Evolutionary conservation across 257 asterid genomes (phyloP), one percentile per base, ranked within the genome.

Genomic region (Solanum pennellii): DNA sequence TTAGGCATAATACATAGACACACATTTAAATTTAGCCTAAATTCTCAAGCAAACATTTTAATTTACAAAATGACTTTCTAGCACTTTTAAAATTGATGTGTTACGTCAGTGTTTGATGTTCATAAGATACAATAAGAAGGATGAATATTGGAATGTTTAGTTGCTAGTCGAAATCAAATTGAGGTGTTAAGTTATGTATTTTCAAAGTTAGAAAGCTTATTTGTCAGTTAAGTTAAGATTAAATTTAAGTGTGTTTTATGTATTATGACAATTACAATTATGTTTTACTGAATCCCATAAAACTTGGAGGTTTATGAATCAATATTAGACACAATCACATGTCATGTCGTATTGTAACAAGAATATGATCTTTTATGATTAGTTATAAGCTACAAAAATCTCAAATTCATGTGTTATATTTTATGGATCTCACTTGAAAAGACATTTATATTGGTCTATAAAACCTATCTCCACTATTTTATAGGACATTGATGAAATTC

Each of bases 401-500:
- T 3, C 1, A 0, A 77, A 25, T 14, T 44, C 21, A 6, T n/a
- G 1, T 77, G 15, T 42, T 12, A 76, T 76, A 42, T n/a, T 4
- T 44, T 45, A 16, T 27, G 25, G 5, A 77, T 15, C 15, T n/a
- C n/a, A n/a, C 60, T 77, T 42, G 6, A 42, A 42, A 42, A 77
- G n/a, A 0, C 13, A 42, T 44, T 14, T 77, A 25, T 25, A 77
- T 15, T 13, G n/a, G n/a, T 44, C 14, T 77, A 44, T 20, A 20
- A 35, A 42, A 14, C 3, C 5, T 0, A n/a, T 77, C 14, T 77
- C 83, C 62, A n/a, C n/a, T 45, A 37, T 27, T 72, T 14, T 13
- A 20, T 21, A 15, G 47, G 1, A 82, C 72, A 83, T 83, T 75
- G 69, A 83, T 65, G 83, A 87, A 83, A 60, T 23, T 83, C 72